Evolutionary conservation across 2,329 filamentous ascomycete genomes (phyloP), one percentile per base, ranked within the genome.

Genomic region (Colletotrichum eremochloae): DNA sequence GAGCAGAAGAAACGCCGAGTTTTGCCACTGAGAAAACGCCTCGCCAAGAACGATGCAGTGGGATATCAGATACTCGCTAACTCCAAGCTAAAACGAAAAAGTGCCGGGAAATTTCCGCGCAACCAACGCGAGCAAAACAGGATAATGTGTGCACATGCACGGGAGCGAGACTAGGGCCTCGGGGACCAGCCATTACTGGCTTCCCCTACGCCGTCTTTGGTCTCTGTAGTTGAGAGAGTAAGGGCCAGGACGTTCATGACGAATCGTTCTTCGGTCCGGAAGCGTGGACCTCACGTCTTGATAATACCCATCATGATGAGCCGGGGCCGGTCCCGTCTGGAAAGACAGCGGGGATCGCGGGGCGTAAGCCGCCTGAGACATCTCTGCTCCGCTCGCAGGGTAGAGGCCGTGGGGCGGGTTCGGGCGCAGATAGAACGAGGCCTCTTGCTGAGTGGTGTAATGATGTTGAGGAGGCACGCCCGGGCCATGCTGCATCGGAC

Each of bases 221-320:
- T 72, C 69, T 46, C 66, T 69, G 53, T 72, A 72, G 60, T 61
- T 72, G 18, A 72, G 48, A 20, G 66, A 56, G 48, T 72, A 72
- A 9, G 69, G 69, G 31, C 66, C 69, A 24, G 60, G 69, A 5
- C 69, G 69, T 15, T 72, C 69, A 24, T 72, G 69, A 15, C 69
- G 69, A 38, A 72, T 50, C 12, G 69, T 63, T 18, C 69, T 55
- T 15, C 69, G 67, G 6, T 72, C 69, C 66, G 69, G 69, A 56
- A 69, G 69, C 15, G 46, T 40, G 40, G 69, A 68, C 61, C 69
- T 58, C 31, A 56, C 55, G 29, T 72, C 69, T 20, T 60, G 69
- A 33, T 72, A 72, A 60, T 72, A 72, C 11, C 55, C 60, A 5
- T 48, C 60, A 5, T 48, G 31, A 4, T 62, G 66, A 29, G 38